phyloP scores from a whole-genome alignment of 305 asterid genomes.

The Fraxinus platypoda region DNA sequence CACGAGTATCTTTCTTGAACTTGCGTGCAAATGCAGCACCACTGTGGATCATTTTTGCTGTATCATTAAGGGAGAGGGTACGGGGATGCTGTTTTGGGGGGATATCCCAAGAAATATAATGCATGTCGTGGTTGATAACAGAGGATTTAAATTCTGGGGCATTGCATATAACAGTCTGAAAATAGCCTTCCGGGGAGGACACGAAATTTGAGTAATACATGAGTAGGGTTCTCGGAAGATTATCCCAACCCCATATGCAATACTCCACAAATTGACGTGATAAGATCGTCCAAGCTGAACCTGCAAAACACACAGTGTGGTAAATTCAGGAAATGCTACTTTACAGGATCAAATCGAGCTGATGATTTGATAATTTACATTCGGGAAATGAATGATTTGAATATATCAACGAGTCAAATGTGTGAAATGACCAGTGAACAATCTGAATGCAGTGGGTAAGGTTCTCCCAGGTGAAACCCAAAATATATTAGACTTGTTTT shows the following conservation, averaged over 20 bases:
- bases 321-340: background rate
- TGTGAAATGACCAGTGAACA: slow-evolving; percentile 43
- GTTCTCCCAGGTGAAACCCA: slow-evolving; percentile 36
- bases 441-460: slow-evolving; percentile 45
- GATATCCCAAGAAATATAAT: slow-evolving; percentile 78
- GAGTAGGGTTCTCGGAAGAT: slow-evolving; percentile 88
- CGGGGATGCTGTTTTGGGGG: slow-evolving; percentile 95
- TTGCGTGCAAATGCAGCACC: slow-evolving; percentile 90
- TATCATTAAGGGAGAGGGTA: slow-evolving; percentile 61
- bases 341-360: background rate
- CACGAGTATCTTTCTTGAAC: slow-evolving; percentile 54
- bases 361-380: background rate
- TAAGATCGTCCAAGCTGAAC: slow-evolving; percentile 94
- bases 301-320: slow-evolving; percentile 36
- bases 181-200: slow-evolving; percentile 93
- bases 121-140: slow-evolving; percentile 91
- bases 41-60: slow-evolving; percentile 57
- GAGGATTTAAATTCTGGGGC: slow-evolving; percentile 69
- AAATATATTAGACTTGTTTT: slow-evolving; percentile 41
- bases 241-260: slow-evolving; percentile 95
- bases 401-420: background rate
- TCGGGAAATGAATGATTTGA: background rate
- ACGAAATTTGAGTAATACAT: slow-evolving; percentile 93
- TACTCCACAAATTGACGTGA: slow-evolving; percentile 82
- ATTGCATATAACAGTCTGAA: slow-evolving; percentile 86